A percentile compares a stretch with the other conserved stretches of the same genome.
Evolutionary conservation across 2,329 filamentous ascomycete genomes (phyloP).

Genomic region (Pseudopithomyces chartarum): DNA sequence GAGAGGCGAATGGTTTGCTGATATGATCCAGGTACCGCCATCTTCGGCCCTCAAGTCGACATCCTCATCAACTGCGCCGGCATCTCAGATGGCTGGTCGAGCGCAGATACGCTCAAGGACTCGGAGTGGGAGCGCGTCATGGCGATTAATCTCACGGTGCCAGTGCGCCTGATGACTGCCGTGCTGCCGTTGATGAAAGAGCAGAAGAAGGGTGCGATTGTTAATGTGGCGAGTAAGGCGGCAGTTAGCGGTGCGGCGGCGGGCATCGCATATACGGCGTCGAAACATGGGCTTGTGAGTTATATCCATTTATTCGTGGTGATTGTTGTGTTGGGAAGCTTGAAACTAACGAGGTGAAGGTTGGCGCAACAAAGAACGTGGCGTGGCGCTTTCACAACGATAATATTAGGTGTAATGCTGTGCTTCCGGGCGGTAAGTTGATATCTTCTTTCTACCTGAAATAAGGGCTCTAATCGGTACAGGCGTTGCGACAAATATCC

Average conservation of each 20-base stretch:
- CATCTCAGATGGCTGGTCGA: constrained; percentile 50
- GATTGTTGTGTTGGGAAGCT: neutral
- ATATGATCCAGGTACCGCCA: constrained; percentile 8
- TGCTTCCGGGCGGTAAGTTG: constrained; percentile 48
- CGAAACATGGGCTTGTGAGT: constrained; percentile 51
- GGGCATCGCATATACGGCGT: constrained; percentile 54
- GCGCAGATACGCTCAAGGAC: constrained; percentile 47
- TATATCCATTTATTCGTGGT: neutral
- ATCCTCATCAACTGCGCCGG: constrained; percentile 54
- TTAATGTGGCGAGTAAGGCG: constrained; percentile 46
- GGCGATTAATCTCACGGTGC: constrained; percentile 51
- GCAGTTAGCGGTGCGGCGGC: constrained; percentile 45
- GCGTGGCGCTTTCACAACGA: constrained; percentile 54
- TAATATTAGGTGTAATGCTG: constrained; percentile 53
- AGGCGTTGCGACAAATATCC: constrained; percentile 22
- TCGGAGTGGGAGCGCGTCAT: constrained; percentile 49
- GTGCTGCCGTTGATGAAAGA: constrained; percentile 50
- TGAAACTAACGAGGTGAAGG: constrained; percentile 20
- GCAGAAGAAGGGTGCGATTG: constrained; percentile 47
- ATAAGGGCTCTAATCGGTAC: neutral
- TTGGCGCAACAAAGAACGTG: constrained; percentile 55
- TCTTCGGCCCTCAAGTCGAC: constrained; percentile 37
- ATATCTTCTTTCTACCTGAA: neutral
- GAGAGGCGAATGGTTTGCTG: neutral
- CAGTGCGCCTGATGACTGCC: constrained; percentile 52